Evolutionary conservation across 1,284 basidiomycete genomes (phyloP).

Genomic region (Trichosporon inkin): DNA sequence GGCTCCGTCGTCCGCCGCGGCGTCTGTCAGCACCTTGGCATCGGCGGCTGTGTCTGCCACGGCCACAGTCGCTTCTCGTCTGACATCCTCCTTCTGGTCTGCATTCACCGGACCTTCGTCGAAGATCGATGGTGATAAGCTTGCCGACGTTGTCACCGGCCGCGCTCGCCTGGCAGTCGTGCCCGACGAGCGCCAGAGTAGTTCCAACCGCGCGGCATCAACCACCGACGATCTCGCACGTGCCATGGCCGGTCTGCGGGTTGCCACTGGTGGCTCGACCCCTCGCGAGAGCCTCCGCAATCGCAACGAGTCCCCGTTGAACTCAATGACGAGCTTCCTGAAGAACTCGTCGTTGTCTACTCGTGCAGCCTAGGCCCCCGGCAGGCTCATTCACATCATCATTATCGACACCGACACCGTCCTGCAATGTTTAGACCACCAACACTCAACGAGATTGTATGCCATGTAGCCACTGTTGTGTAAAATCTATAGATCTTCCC

Average conservation of each 20-base stretch:
- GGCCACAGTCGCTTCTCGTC: conserved; percentile 47
- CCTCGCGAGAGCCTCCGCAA: conserved; percentile 19
- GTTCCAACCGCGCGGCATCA: neutral
- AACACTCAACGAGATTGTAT: conserved; percentile 5
- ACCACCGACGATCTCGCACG: conserved; percentile 27
- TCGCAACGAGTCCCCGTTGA: conserved; percentile 31
- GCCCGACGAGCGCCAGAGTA: conserved; percentile 1
- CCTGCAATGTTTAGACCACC: neutral
- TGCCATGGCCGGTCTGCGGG: conserved; percentile 34
- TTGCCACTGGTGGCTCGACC: conserved; percentile 28
- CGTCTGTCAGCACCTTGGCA: conserved; percentile 16
- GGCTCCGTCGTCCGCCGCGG: conserved; percentile 3
- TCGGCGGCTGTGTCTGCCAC: conserved; percentile 29
- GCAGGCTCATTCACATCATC: conserved; percentile 45
- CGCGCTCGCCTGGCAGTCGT: conserved; percentile 44
- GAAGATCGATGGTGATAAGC: conserved; percentile 47
- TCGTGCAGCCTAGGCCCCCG: conserved; percentile 47
- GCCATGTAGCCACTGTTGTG: conserved; percentile 4
- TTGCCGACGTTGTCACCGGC: conserved; percentile 51
- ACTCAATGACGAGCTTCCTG: conserved; percentile 28
- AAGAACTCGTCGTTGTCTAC: conserved; percentile 12
- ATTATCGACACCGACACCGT: neutral
- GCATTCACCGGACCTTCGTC: conserved; percentile 44
- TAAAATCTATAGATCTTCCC: conserved; percentile 1
- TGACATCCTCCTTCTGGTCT: conserved; percentile 50